A percentile compares a stretch with the other conserved stretches of the same genome.
Evolutionary conservation across 352 stramenopile genomes (phyloP).

Genomic region (Pythium dissimile): DNA sequence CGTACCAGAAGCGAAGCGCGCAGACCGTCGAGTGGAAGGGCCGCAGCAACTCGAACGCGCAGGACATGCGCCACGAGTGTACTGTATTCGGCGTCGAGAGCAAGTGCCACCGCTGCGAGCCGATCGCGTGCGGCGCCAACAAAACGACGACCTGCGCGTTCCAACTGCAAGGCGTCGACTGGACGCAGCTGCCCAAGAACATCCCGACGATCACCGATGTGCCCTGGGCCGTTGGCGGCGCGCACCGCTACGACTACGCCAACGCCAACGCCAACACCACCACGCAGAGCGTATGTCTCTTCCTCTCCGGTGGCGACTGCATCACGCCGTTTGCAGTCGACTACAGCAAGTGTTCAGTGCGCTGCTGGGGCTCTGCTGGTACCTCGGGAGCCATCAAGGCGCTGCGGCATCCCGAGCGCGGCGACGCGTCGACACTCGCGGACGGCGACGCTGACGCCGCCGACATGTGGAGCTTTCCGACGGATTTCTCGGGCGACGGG

Average conservation of each 20-base stretch:
- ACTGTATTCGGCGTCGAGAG: slow-evolving; percentile 81
- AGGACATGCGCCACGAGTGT: slow-evolving; percentile 93
- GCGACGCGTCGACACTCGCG: slow-evolving; percentile 18
- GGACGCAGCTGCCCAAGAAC: slow-evolving; percentile 69
- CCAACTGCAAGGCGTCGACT: slow-evolving; percentile 92
- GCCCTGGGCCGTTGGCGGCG: slow-evolving; percentile 88
- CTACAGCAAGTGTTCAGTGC: slow-evolving; percentile 86
- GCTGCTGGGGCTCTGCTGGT: slow-evolving; percentile 86
- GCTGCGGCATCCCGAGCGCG: slow-evolving; percentile 32
- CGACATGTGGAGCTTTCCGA: slow-evolving; percentile 66
- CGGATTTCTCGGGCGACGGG: slow-evolving; percentile 36
- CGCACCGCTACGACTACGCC: slow-evolving; percentile 93
- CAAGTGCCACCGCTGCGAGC: slow-evolving; percentile 94
- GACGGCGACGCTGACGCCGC: slow-evolving; percentile 38
- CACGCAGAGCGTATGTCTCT: slow-evolving; percentile 84
- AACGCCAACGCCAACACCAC: slow-evolving; percentile 24
- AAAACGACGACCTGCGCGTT: slow-evolving; percentile 64
- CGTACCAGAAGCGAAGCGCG: slow-evolving; percentile 82
- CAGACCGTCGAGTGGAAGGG: slow-evolving; percentile 88
- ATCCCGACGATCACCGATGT: slow-evolving; percentile 92
- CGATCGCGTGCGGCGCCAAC: slow-evolving; percentile 71
- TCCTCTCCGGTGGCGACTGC: slow-evolving; percentile 85
- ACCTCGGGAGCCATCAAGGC: slow-evolving; percentile 35
- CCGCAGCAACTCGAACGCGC: slow-evolving; percentile 79
- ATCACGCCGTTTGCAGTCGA: slow-evolving; percentile 71